These are phyloP conservation scores for Cantharellus cinnabarinus DNA, from an alignment of 768 basidiomycete genomes.

Conservation along the genomic window DNA sequence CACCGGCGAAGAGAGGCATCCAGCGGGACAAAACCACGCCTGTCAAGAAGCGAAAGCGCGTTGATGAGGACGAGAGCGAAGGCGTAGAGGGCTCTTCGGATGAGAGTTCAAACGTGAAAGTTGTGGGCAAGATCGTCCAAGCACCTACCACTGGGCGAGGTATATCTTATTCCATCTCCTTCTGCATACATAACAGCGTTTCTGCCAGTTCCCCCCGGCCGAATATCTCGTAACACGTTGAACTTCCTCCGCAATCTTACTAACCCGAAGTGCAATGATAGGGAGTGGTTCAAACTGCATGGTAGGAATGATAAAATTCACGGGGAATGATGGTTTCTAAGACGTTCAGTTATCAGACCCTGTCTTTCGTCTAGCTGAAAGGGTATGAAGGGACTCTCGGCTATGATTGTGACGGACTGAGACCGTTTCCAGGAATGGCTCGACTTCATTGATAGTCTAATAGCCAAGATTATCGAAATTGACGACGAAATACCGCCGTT, in stretches of 20 bases:
- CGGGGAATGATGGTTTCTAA: neutral
- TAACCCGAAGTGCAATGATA: slow-evolving; percentile 63
- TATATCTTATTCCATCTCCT: slow-evolving; percentile 13
- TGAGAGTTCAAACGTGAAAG: slow-evolving; percentile 33
- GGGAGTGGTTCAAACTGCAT: slow-evolving; percentile 73
- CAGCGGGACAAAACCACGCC: slow-evolving; percentile 3
- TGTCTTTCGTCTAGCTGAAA: slow-evolving; percentile 61
- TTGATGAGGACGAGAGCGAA: slow-evolving; percentile 14
- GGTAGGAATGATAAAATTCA: slow-evolving; percentile 21
- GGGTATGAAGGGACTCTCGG: slow-evolving; percentile 13
- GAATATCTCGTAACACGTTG: slow-evolving; percentile 70
- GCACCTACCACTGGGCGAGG: slow-evolving; percentile 73
- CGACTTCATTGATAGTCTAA: slow-evolving; percentile 55
- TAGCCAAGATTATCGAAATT: slow-evolving; percentile 40
- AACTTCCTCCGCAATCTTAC: slow-evolving; percentile 51
- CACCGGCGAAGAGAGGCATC: slow-evolving; percentile 9
- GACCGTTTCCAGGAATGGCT: slow-evolving; percentile 44
- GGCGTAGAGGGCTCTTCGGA: slow-evolving; percentile 19
- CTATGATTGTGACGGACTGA: neutral
- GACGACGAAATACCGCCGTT: slow-evolving; percentile 74
- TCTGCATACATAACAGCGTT: neutral
- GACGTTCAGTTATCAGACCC: slow-evolving; percentile 29
- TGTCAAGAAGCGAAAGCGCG: slow-evolving; percentile 14
- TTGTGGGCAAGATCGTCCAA: slow-evolving; percentile 57
- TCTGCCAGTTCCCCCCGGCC: slow-evolving; percentile 52